Conservation (phyloP, 1,284 basidiomycete genomes). For the Ganoderma sinense region DNA sequence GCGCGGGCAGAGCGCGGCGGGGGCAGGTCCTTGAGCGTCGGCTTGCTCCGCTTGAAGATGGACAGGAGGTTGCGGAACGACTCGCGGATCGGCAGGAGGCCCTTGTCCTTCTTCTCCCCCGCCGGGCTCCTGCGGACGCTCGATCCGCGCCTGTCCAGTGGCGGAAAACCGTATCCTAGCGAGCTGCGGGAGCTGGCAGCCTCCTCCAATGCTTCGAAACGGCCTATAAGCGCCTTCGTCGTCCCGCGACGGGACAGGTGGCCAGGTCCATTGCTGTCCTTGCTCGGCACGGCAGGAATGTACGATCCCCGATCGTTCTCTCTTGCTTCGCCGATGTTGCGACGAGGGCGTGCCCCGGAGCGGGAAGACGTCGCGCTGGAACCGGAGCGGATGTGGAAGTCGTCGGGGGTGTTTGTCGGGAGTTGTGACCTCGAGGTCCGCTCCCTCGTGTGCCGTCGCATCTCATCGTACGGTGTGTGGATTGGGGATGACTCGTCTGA, state of each 20-base stretch:
- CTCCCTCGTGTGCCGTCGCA: background rate
- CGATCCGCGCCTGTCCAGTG: background rate
- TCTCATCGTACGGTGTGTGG: slow-evolving; percentile 34
- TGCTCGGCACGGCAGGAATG: slow-evolving; percentile 30
- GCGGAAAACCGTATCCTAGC: slow-evolving; percentile 3
- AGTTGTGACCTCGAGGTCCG: slow-evolving; percentile 2
- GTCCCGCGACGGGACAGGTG: slow-evolving; percentile 35
- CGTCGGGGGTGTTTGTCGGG: background rate
- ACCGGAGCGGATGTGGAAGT: slow-evolving; percentile 21
- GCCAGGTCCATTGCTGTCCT: slow-evolving; percentile 5
- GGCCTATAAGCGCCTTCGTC: slow-evolving; percentile 46
- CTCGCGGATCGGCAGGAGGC: slow-evolving; percentile 64
- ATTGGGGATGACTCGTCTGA: slow-evolving; percentile 27
- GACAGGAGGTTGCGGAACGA: slow-evolving; percentile 73
- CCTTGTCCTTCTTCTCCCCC: slow-evolving; percentile 36
- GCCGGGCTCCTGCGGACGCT: background rate
- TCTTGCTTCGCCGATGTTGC: background rate
- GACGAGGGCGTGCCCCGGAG: background rate
- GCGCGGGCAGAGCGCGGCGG: background rate
- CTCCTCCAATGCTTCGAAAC: slow-evolving; percentile 41
- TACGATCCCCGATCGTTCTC: slow-evolving; percentile 34
- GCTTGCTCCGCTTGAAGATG: slow-evolving; percentile 65
- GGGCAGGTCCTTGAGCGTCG: slow-evolving; percentile 12
- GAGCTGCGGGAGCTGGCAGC: background rate
- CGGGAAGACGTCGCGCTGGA: slow-evolving; percentile 7